phyloP scores from a whole-genome alignment of 2,329 filamentous ascomycete species.

The Trichoderma semiorbis region DNA sequence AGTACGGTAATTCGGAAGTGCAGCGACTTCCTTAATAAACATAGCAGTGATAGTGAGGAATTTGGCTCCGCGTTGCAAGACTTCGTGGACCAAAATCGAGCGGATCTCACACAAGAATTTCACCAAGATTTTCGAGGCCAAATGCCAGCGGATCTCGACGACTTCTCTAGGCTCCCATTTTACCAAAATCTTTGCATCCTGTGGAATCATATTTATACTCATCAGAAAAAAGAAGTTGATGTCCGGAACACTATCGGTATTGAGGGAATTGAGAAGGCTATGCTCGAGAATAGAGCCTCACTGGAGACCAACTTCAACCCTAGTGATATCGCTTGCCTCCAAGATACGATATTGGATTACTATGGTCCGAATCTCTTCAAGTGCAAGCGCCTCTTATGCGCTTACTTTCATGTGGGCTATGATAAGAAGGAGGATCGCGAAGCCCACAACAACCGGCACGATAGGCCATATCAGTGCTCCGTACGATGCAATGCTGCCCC shows the following conservation, averaged over 20 bases:
- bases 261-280: neutral
- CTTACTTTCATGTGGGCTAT: neutral
- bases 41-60: neutral
- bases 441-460: neutral
- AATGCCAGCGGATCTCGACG: neutral
- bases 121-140: neutral
- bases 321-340: neutral
- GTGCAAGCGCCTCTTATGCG: neutral
- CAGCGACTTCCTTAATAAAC: neutral
- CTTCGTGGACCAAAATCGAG: neutral
- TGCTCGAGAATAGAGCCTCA: neutral
- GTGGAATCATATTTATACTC: constrained; percentile 5
- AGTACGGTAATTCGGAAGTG: neutral
- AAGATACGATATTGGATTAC: neutral
- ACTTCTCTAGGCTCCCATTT: neutral
- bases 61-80: neutral
- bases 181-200: neutral
- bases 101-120: neutral
- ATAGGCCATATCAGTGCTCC: neutral
- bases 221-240: neutral
- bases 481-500: neutral
- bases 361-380: neutral
- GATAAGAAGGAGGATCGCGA: neutral
- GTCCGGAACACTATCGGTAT: neutral
- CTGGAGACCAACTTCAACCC: neutral